Evolutionary conservation across 1,284 basidiomycete genomes (phyloP).

Genomic region (Pyrrhoderma lamaoense): DNA sequence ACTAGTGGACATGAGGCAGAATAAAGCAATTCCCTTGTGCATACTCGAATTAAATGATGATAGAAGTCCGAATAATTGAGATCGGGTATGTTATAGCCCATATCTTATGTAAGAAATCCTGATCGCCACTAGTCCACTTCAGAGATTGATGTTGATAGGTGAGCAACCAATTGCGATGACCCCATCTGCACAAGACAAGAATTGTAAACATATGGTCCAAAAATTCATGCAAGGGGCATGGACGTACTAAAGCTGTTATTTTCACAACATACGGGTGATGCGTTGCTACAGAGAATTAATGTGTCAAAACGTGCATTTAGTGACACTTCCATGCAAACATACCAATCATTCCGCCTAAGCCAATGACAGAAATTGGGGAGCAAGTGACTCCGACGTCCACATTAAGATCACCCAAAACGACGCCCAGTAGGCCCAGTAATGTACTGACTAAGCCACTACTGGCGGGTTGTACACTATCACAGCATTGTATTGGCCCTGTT

Average conservation of each 20-base stretch:
- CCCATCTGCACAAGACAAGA: constrained; percentile 24
- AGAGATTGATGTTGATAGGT: constrained; percentile 33
- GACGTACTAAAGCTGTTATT: constrained; percentile 24
- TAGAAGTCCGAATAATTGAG: background rate
- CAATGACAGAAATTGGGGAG: constrained; percentile 24
- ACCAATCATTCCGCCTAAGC: constrained; percentile 22
- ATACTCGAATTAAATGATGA: background rate
- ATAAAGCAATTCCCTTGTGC: too few relatives aligned
- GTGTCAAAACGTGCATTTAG: background rate
- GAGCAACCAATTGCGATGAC: constrained; percentile 34
- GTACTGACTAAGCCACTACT: constrained; percentile 1
- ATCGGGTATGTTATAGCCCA: too few relatives aligned
- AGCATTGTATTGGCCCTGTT: constrained; percentile 26
- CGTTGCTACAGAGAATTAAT: constrained; percentile 14
- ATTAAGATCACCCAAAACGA: constrained; percentile 21
- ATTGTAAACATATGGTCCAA: background rate
- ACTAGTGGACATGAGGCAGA: too few relatives aligned
- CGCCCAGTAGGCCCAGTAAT: constrained; percentile 21
- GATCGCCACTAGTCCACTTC: constrained; percentile 4
- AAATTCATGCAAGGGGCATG: background rate
- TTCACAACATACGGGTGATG: constrained; percentile 26
- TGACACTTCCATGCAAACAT: background rate
- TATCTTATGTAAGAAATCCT: too few relatives aligned
- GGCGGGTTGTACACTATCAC: constrained; percentile 24
- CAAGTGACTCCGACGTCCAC: constrained; percentile 25